A percentile compares a stretch with the other conserved stretches of the same genome.
Conservation (phyloP, 768 basidiomycete genomes). For the Termitomyces sp. region DNA sequence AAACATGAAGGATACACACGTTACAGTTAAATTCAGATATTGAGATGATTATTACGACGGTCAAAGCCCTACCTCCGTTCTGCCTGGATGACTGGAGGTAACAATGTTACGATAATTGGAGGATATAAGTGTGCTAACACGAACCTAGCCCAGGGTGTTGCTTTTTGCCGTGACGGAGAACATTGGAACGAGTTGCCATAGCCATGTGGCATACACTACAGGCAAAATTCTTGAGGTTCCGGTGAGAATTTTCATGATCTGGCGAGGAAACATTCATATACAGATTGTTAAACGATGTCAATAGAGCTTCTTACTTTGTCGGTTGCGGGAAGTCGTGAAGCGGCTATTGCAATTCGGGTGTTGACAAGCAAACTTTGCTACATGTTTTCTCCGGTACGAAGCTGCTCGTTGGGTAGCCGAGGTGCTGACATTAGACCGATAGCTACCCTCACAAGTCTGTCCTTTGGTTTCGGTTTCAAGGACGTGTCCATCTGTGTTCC, state of each 20-base stretch:
- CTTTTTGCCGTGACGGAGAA: conserved; percentile 3
- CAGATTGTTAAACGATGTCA: not conserved
- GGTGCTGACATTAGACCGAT: not conserved
- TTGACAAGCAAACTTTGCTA: not conserved
- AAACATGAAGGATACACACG: not conserved
- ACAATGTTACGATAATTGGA: not conserved
- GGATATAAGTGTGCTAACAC: not conserved
- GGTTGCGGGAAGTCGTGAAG: conserved; percentile 7
- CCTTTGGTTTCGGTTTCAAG: not conserved
- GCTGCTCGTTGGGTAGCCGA: not conserved
- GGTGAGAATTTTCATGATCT: conserved; percentile 15
- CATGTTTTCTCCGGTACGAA: conserved; percentile 2
- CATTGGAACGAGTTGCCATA: conserved; percentile 10
- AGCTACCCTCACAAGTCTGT: not conserved
- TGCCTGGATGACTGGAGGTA: not conserved
- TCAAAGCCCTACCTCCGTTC: no score
- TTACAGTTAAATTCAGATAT: not conserved
- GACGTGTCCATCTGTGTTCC: not conserved
- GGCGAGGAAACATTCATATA: not conserved
- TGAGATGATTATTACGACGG: not conserved
- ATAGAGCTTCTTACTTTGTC: not conserved
- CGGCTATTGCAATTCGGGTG: not conserved
- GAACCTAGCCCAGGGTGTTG: conserved; percentile 5
- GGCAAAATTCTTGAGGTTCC: conserved; percentile 4
- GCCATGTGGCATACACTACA: conserved; percentile 7